Evolutionary conservation across 148 eudicot genomes (phyloP), one percentile per base, ranked within the genome.

Genomic region (Drosera capensis): DNA sequence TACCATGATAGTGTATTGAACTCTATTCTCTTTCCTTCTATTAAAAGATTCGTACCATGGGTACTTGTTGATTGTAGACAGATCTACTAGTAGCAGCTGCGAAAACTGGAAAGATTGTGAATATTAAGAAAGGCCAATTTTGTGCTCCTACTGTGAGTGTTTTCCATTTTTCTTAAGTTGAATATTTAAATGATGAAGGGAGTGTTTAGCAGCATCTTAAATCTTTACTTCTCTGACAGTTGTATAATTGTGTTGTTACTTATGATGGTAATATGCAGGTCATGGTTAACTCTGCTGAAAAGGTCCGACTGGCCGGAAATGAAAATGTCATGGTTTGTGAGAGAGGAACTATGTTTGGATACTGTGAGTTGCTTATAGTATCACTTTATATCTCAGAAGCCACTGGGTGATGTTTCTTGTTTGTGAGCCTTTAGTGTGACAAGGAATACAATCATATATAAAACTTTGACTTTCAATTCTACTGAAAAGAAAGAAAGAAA

Each of bases 261-360:
- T n/a, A n/a, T n/a, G n/a, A n/a, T n/a, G n/a, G n/a, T n/a, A n/a
- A n/a, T n/a, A n/a, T 56, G 43, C 58, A 79, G 86, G 86, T 79
- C 44, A 90, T 90, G 95, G 68, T 15, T 20, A 84, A 90, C 55
- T 90, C 95, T 55, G 95, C 95, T 63, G 97, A 84, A 65, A 90
- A 90, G 54, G 62, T 90, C 28, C 68, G 97, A 56, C 30, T 79
- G 65, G 85, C 93, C 19, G 95, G 97, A 45, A 90, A 90, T 70
- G 72, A 73, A 30, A 90, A 90, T 48, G 93, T 90, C n/a, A 90
- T 90, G 97, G 93, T 90, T 41, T 90, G 97, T 60, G 97, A 90
- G 71, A 78, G 97, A 68, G 97, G 97, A 36, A 90, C 95, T 30
- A 84, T 84, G 97, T 90, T 90, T 71, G 97, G 95, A 45, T 84